A percentile compares a stretch with the other conserved stretches of the same genome.
phyloP scores from a whole-genome alignment of 352 stramenopile species.

The Globisporangium splendens region DNA sequence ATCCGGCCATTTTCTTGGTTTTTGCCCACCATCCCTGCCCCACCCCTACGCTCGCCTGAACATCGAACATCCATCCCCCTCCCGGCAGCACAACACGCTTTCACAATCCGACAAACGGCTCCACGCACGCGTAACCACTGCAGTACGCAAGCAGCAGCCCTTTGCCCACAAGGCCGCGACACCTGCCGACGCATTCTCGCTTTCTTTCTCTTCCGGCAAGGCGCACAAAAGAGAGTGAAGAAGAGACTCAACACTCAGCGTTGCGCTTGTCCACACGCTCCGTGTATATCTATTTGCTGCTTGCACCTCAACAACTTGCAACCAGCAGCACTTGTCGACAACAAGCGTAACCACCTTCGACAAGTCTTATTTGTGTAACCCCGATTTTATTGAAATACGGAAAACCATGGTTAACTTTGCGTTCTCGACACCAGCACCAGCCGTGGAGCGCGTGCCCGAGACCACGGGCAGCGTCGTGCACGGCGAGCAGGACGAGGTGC shows the following conservation, averaged over 20 bases:
- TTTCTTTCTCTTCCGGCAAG: slow-evolving; percentile 11
- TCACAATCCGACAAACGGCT: neutral
- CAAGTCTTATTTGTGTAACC: neutral
- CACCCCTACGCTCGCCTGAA: too few species aligned
- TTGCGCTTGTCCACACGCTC: too few species aligned
- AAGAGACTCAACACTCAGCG: slow-evolving; percentile 5
- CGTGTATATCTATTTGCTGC: too few species aligned
- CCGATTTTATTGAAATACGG: neutral
- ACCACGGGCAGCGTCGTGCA: slow-evolving; percentile 24
- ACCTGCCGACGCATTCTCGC: slow-evolving; percentile 7
- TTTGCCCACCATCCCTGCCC: too few species aligned
- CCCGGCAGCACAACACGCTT: too few species aligned
- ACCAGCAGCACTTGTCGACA: neutral
- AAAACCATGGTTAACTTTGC: slow-evolving; percentile 19
- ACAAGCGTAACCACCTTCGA: neutral
- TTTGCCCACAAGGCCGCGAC: neutral
- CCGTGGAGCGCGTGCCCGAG: slow-evolving; percentile 52
- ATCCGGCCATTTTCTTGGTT: too few species aligned
- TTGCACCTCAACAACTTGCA: too few species aligned
- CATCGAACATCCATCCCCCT: too few species aligned
- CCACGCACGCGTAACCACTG: neutral
- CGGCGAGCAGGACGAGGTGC: slow-evolving; percentile 61
- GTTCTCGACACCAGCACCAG: slow-evolving; percentile 12
- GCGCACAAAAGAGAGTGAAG: neutral
- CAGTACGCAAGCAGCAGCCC: neutral